Conservation (phyloP, 176 grass and related monocot species). For the Saccharum officinarum region DNA sequence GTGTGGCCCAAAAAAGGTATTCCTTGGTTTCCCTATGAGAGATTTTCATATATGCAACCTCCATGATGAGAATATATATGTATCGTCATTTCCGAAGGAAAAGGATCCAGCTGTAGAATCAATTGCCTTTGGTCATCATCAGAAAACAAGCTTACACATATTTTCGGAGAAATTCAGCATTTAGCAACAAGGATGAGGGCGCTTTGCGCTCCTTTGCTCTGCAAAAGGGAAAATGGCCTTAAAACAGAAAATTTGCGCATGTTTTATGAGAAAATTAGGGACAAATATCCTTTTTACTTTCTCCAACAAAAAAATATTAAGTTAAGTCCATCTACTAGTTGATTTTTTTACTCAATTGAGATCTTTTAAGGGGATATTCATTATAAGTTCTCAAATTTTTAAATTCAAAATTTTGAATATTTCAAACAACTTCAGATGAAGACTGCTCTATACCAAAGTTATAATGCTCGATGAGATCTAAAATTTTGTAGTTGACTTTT, state of each 20-base stretch:
- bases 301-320: no score
- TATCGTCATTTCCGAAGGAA: conserved; percentile 22
- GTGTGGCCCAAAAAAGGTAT: conserved; percentile 44
- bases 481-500: no score
- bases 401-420: not conserved
- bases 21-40: conserved; percentile 41
- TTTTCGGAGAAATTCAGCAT: not conserved
- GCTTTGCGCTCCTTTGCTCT: not conserved
- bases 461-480: no score
- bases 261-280: not conserved
- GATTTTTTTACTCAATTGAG: no score
- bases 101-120: not conserved
- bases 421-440: no score
- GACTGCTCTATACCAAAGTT: no score
- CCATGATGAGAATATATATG: not conserved
- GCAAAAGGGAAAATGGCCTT: not conserved
- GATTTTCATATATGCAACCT: conserved; percentile 1
- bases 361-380: not conserved
- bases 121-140: not conserved
- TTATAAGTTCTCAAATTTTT: not conserved
- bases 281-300: not conserved
- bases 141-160: not conserved
- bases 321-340: no score
- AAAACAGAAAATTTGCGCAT: not conserved
- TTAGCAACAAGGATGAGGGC: not conserved